These are phyloP conservation scores for Malassezia sympodialis DNA, from an alignment of 1,284 basidiomycete species.

Conservation along the genomic window DNA sequence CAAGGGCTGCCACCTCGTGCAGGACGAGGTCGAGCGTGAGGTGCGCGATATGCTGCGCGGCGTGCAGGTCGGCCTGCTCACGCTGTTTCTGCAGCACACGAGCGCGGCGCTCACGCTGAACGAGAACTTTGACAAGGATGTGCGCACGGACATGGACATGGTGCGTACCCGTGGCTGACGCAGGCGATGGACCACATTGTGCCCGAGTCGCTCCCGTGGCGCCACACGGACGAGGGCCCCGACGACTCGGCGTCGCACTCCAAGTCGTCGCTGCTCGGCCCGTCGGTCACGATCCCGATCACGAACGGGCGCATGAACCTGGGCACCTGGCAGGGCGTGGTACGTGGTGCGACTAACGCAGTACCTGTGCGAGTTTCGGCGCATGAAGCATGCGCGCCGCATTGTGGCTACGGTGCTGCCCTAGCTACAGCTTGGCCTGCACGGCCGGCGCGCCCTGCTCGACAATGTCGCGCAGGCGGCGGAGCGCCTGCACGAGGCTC, in stretches of 20 bases:
- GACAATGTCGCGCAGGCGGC: constrained; percentile 62
- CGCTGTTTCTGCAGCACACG: constrained; percentile 67
- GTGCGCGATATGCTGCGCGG: constrained; percentile 63
- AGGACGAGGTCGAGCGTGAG: constrained; percentile 57
- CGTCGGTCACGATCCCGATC: constrained; percentile 72
- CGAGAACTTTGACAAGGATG: constrained; percentile 69
- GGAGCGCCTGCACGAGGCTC: constrained; percentile 60
- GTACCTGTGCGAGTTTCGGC: constrained; percentile 70
- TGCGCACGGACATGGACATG: constrained; percentile 52
- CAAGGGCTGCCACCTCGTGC: constrained; percentile 69
- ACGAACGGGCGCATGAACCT: constrained; percentile 68
- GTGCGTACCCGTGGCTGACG: constrained; percentile 18
- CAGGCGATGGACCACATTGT: constrained; percentile 62
- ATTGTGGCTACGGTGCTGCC: constrained; percentile 71
- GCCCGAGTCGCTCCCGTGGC: constrained; percentile 74
- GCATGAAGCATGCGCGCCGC: constrained; percentile 58
- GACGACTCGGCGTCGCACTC: constrained; percentile 62
- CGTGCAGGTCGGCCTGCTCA: constrained; percentile 53
- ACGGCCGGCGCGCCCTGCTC: constrained; percentile 44
- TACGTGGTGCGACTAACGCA: constrained; percentile 6
- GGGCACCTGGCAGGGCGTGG: constrained; percentile 77
- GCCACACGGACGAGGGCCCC: constrained; percentile 69
- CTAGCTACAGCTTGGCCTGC: constrained; percentile 28
- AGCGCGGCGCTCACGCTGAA: constrained; percentile 78
- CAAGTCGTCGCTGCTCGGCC: constrained; percentile 72